A percentile compares a stretch with the other conserved stretches of the same genome.
These are phyloP conservation scores for Schizophyllum amplum DNA, from an alignment of 1,284 basidiomycete genomes.

Conservation along the genomic window DNA sequence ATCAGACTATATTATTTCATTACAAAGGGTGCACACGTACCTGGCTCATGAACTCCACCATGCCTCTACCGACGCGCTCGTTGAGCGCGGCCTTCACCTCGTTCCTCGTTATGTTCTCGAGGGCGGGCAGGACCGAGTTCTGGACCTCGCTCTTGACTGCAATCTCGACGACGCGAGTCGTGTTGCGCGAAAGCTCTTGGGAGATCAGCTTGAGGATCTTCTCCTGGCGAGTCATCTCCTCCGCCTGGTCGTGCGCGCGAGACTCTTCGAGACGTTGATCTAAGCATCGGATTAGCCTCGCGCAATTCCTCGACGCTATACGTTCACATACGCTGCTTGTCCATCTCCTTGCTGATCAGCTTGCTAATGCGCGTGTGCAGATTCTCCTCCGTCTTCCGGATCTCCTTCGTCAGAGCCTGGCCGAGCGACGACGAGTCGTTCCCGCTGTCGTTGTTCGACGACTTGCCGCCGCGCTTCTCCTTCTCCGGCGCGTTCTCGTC, in stretches of 20 bases:
- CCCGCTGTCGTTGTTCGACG: conserved; percentile 39
- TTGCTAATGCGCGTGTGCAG: conserved; percentile 65
- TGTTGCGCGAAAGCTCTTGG: conserved; percentile 75
- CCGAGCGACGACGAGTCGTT: conserved; percentile 48
- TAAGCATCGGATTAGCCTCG: conserved; percentile 20
- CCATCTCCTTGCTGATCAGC: conserved; percentile 75
- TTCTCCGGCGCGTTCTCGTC: conserved; percentile 32
- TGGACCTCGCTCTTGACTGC: conserved; percentile 77
- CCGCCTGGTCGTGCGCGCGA: conserved; percentile 63
- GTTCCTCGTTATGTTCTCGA: conserved; percentile 69
- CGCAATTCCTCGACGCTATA: conserved; percentile 3
- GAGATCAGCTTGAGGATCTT: conserved; percentile 81
- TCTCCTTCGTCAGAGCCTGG: conserved; percentile 57
- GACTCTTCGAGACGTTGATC: conserved; percentile 77
- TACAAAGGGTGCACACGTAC: conserved; percentile 32
- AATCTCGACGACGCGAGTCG: conserved; percentile 75
- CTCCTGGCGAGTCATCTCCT: conserved; percentile 76
- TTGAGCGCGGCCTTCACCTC: conserved; percentile 71
- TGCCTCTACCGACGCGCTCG: conserved; percentile 63
- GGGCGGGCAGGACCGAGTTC: conserved; percentile 68
- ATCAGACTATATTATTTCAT: conserved; percentile 5
- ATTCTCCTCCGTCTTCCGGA: conserved; percentile 73
- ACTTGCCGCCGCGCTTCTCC: conserved; percentile 29
- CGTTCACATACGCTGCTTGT: conserved; percentile 63
- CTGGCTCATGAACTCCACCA: conserved; percentile 65